Percentiles rank a stretch among this genome's conserved stretches.
Evolutionary conservation across 768 basidiomycete genomes (phyloP).

Genomic region (Harrya chromipes): DNA sequence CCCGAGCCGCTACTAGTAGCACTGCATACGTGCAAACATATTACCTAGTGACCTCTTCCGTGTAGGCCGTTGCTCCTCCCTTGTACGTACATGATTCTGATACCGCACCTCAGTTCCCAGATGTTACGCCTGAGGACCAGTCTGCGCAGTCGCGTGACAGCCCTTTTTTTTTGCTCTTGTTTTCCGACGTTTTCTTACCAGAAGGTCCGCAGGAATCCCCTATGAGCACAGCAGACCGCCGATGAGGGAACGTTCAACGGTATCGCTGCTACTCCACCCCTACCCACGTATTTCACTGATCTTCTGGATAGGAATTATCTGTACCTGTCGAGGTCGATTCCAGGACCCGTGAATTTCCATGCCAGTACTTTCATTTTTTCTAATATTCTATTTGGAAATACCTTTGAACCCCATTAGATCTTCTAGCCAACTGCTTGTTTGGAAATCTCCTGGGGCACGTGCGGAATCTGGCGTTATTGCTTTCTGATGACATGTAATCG

Average conservation of each 20-base stretch:
- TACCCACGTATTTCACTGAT: neutral
- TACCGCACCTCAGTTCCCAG: neutral
- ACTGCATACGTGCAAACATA: no score
- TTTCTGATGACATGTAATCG: slow-evolving; percentile 13
- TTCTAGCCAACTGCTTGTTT: slow-evolving; percentile 7
- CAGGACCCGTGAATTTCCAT: neutral
- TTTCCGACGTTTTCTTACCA: no score
- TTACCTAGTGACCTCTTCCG: no score
- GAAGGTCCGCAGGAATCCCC: no score
- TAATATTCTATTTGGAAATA: neutral
- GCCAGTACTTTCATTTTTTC: neutral
- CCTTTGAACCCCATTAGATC: slow-evolving; percentile 4
- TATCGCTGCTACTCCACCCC: neutral
- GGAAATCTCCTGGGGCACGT: neutral
- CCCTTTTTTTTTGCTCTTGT: no score
- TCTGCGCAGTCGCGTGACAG: slow-evolving; percentile 26
- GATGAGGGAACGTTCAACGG: neutral
- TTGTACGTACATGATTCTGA: slow-evolving; percentile 41
- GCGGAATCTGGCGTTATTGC: neutral
- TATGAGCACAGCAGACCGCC: no score
- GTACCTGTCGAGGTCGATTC: slow-evolving; percentile 15
- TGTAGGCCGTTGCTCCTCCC: slow-evolving; percentile 23
- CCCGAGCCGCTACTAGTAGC: no score
- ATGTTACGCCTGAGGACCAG: neutral
- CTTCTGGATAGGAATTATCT: slow-evolving; percentile 34